These are phyloP conservation scores for Spiraea crenata DNA, from an alignment of 331 rosid species.

Conservation along the genomic window DNA sequence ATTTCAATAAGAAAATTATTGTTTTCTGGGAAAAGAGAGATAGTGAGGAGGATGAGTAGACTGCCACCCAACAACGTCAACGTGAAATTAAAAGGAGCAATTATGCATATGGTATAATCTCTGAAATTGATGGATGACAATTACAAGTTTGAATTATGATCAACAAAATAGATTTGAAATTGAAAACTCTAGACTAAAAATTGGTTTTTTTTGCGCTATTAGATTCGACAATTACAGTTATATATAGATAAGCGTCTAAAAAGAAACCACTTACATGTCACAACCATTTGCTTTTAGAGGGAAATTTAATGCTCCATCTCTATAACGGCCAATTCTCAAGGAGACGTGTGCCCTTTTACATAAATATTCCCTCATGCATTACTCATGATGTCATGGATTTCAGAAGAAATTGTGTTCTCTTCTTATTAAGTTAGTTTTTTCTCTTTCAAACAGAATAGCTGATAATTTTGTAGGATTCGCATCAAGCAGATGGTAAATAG, in stretches of 20 bases:
- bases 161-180: too few relatives aligned
- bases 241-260: background rate
- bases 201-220: too few relatives aligned
- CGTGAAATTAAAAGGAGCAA: background rate
- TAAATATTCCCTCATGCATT: background rate
- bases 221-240: background rate
- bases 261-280: conserved; percentile 18
- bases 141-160: background rate
- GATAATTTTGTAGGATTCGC: too few relatives aligned
- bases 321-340: background rate
- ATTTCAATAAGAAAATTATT: conserved; percentile 14
- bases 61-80: background rate
- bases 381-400: too few relatives aligned
- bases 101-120: conserved; percentile 1
- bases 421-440: too few relatives aligned
- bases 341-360: background rate
- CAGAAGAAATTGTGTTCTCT: too few relatives aligned
- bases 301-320: background rate
- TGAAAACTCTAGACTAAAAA: too few relatives aligned
- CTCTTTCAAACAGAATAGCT: too few relatives aligned
- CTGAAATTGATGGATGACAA: conserved; percentile 5
- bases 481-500: too few relatives aligned
- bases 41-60: conserved; percentile 15
- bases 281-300: background rate
- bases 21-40: background rate